These are phyloP conservation scores for Saccharomycopsis amapae DNA, from an alignment of 805 yeast species.

Conservation along the genomic window DNA sequence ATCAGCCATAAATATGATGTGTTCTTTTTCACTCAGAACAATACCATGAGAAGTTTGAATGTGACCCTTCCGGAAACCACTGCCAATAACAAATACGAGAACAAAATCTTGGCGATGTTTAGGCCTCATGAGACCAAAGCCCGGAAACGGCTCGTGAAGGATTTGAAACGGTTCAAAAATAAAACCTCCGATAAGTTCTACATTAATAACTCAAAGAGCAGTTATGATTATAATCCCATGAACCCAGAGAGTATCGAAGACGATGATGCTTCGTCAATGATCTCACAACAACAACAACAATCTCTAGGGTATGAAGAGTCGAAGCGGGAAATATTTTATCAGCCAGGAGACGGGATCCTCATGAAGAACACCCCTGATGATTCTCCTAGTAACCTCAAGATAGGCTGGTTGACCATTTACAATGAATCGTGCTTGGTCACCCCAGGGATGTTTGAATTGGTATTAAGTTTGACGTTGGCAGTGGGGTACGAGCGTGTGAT, in stretches of 20 bases:
- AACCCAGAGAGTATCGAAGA: not conserved
- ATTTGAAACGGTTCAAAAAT: constrained; percentile 26
- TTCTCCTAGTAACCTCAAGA: constrained; percentile 49
- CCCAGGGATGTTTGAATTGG: constrained; percentile 47
- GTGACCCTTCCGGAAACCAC: constrained; percentile 18
- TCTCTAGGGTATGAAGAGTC: not conserved
- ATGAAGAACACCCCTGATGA: constrained; percentile 49
- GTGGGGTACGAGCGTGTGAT: constrained; percentile 35
- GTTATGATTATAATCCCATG: constrained; percentile 5
- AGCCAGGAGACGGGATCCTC: constrained; percentile 51
- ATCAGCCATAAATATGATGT: constrained; percentile 23
- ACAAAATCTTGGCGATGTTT: constrained; percentile 33
- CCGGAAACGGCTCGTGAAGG: constrained; percentile 33
- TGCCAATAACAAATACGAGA: constrained; percentile 7
- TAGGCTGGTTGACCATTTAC: constrained; percentile 61
- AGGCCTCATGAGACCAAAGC: constrained; percentile 36
- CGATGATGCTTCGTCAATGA: not conserved
- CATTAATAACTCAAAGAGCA: constrained; percentile 2
- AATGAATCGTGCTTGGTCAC: constrained; percentile 34
- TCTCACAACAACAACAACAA: not conserved
- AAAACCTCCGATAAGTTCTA: constrained; percentile 4
- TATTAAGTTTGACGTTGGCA: constrained; percentile 47
- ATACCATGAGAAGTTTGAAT: constrained; percentile 8
- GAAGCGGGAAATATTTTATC: constrained; percentile 23
- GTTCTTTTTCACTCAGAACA: constrained; percentile 20